Evolutionary conservation across 2,329 filamentous ascomycete genomes (phyloP), one percentile per base, ranked within the genome.

Genomic region (Thyridium curvatum): DNA sequence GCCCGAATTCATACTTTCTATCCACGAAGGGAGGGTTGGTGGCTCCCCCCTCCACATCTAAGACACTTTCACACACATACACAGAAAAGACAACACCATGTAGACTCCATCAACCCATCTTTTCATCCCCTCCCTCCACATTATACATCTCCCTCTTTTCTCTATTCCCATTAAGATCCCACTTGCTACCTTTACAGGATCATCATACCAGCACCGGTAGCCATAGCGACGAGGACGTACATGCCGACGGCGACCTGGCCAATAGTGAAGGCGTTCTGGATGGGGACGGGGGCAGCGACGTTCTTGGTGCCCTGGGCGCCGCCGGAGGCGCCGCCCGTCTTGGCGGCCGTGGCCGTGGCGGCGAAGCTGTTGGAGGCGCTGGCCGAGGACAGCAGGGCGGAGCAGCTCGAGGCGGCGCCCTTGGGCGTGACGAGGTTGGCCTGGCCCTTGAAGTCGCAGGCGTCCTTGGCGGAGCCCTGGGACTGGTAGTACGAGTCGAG

Each of bases 391-490:
- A 93, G 65, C 41, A 82, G 68, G 35, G 61, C 52, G 38, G 64
- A 57, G 72, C 86, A 91, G 41, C 59, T 61, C 18, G 65, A 63
- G 12, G 72, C 62, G 28, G 67, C 65, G 34, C 63, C 52, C 35
- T 69, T 58, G 37, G 67, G 54, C 42, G 68, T 58, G 60, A 74
- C 72, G 39, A 73, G 66, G 41, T 67, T 66, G 35, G 82, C 86
- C 51, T 79, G 66, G 51, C 85, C 83, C 41, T 73, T 66, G 64
- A 90, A 90, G 68, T 79, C 70, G 59, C 86, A 94, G 26, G 86
- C 82, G 39, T 65, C 64, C 18, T 65, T 56, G 36, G 64, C 61
- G 45, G 69, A 69, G 49, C 71, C 66, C 54, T 81, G 70, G 48
- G 60, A 61, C 49, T 70, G 57, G 69, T 84, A 86, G 72, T 90